phyloP scores from a whole-genome alignment of 202 grass and related monocot species.

The Brachypodium distachyon region DNA sequence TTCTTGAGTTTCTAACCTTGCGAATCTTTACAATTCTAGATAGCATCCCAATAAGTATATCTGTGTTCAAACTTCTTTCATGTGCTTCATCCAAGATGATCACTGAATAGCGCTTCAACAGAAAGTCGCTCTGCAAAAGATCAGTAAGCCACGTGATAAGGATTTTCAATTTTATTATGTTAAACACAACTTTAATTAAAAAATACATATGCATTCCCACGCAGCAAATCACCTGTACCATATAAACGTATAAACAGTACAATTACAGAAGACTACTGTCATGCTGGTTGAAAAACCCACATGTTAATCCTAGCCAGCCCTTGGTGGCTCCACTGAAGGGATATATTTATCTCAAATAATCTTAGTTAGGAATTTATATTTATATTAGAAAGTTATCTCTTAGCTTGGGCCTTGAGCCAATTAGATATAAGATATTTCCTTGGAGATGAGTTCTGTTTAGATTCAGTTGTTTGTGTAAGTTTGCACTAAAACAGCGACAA shows the following conservation, averaged over 20 bases:
- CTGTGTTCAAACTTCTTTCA: slow-evolving; percentile 97
- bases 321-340: too few species aligned
- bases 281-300: too few species aligned
- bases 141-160: slow-evolving; percentile 18
- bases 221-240: background rate
- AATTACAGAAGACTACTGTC: background rate
- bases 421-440: too few species aligned
- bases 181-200: background rate
- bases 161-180: slow-evolving; percentile 7
- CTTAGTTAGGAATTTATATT: too few species aligned
- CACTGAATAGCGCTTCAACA: slow-evolving; percentile 73
- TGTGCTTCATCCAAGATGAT: slow-evolving; percentile 99
- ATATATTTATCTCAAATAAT: too few species aligned
- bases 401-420: too few species aligned
- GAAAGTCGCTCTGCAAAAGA: slow-evolving; percentile 67
- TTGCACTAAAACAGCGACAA: too few species aligned
- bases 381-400: too few species aligned
- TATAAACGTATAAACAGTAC: background rate
- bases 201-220: background rate
- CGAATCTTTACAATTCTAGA: slow-evolving; percentile 85
- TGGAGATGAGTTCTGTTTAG: too few species aligned
- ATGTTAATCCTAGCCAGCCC: too few species aligned
- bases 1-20: slow-evolving; percentile 47
- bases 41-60: slow-evolving; percentile 98
- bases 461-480: too few species aligned